Base-by-base conservation (phyloP, 768 basidiomycete species). In the Trametes cinnabarina region DNA sequence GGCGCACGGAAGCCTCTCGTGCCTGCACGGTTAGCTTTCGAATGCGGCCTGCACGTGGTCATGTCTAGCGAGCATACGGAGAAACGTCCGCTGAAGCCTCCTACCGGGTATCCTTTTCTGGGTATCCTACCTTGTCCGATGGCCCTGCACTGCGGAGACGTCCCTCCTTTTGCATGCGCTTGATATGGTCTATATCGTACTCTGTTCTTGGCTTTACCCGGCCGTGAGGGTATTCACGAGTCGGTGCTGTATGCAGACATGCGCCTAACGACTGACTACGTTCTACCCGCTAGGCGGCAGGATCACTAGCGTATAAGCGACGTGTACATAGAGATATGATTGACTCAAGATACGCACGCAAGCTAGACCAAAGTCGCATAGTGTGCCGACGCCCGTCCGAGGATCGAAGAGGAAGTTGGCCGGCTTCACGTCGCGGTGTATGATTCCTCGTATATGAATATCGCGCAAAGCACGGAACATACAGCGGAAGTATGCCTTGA, bases 371-470 rank as follows among this genome's bases (percentile, higher is more conserved):
- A 98, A 97, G 72, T 98, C 97, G 63, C 92, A 93, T 8, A 99
- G 75, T 0, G 89, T 90, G 22, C 97, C 97, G 12, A 85, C 77
- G 10, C 89, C 88, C 7, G 87, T 88, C 35, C 79, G 82, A 35
- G 92, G 87, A 71, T 98, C 92, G 70, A 88, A 98, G 34, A 98
- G 79, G 71, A 98, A 98, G 71, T 98, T 98, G 58, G 95, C 96
- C 20, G 96, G 95, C 69, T 98, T 98, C 65, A 98, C 92, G 72
- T 98, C 96, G 43, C 96, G 91, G 71, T 98, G 96, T 50, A 98
- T 91, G 66, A 98, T 88, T 5, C 83, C 83, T 51, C 94, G 80
- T 11, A 84, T 76, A 69, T 98, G 95, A 23, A 94, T 88, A 67
- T 96, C 94, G 47, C 89, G 84, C 52, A 98, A 72, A 3, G 92